Conservation (phyloP, 306 rosid genomes). For the Oemleria cerasiformis region DNA sequence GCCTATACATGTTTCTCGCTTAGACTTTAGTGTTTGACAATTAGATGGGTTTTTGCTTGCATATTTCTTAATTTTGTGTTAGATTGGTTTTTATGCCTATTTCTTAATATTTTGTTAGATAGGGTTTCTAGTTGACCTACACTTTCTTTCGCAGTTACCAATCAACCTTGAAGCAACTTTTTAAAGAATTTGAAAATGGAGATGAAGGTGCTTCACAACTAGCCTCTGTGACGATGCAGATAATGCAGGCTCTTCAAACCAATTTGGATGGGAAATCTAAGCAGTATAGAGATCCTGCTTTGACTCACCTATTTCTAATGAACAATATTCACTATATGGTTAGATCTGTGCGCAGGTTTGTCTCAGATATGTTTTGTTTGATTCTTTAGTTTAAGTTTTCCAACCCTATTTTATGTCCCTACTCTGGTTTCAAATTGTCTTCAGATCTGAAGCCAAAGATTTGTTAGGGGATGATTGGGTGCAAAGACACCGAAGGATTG, state of each 20-base stretch:
- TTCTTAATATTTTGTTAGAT: not conserved
- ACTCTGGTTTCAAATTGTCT: conserved; percentile 19
- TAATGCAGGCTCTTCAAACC: conserved; percentile 94
- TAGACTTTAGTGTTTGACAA: not conserved
- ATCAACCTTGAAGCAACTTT: conserved; percentile 94
- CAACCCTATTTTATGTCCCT: conserved; percentile 13
- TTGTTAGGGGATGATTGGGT: conserved; percentile 99
- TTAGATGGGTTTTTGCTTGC: not conserved
- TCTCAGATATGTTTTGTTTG: conserved; percentile 9
- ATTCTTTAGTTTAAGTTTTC: conserved; percentile 12
- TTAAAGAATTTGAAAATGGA: conserved; percentile 74
- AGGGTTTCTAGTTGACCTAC: conserved; percentile 18
- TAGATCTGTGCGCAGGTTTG: conserved; percentile 88
- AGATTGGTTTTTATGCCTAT: not conserved
- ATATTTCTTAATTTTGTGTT: not conserved
- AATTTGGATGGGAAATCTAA: conserved; percentile 95
- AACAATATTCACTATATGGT: conserved; percentile 95
- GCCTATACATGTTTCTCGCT: not conserved
- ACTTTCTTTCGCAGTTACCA: conserved; percentile 60
- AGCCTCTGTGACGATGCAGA: conserved; percentile 84
- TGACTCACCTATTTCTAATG: conserved; percentile 94
- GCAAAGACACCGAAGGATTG: conserved; percentile 83
- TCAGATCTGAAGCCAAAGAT: conserved; percentile 98
- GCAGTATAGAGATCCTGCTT: conserved; percentile 79
- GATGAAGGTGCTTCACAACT: conserved; percentile 65